Conservation (phyloP, 306 rosid genomes). For the Gynostemma pentaphyllum region DNA sequence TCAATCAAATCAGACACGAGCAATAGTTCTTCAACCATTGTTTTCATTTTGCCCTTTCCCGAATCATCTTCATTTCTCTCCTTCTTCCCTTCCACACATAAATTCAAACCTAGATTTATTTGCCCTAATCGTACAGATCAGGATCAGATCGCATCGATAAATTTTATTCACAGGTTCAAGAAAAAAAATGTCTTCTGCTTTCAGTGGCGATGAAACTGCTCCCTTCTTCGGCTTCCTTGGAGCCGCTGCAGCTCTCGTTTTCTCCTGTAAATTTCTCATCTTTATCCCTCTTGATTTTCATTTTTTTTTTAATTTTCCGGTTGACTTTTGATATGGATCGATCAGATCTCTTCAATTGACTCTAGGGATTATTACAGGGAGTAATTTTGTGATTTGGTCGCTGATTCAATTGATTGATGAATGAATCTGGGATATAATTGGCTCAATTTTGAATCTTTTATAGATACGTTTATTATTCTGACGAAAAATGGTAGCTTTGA, state of each 20-base stretch:
- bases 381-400: background rate
- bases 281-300: background rate
- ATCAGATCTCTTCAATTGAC: background rate
- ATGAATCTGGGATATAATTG: background rate
- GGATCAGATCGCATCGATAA: background rate
- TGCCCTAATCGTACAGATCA: background rate
- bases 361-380: background rate
- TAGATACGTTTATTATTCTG: background rate
- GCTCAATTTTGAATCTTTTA: background rate
- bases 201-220: constrained; percentile 80
- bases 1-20: too few relatives aligned
- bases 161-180: background rate
- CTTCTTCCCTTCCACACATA: background rate
- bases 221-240: constrained; percentile 81
- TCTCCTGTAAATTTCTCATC: constrained; percentile 36
- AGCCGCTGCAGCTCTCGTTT: constrained; percentile 68
- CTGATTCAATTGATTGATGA: background rate
- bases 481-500: background rate
- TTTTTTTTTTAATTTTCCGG: background rate
- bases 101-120: background rate
- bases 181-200: constrained; percentile 22
- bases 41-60: too few relatives aligned
- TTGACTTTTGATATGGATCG: background rate
- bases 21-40: background rate
- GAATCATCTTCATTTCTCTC: background rate